phyloP scores from a whole-genome alignment of 1,284 basidiomycete genomes.

The Ganoderma leucocontextum region DNA sequence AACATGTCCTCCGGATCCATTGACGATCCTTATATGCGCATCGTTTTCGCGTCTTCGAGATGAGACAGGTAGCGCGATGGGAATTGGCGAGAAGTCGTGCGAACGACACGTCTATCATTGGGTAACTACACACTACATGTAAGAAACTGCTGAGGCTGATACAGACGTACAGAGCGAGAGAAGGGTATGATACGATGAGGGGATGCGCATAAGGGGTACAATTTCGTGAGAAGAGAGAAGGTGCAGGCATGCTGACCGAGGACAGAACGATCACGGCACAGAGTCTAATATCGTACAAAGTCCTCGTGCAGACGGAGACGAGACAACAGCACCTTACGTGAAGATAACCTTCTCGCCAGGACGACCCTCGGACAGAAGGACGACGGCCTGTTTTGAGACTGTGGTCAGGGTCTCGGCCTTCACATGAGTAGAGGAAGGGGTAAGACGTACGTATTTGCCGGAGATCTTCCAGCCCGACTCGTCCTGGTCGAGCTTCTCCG shows the following conservation, averaged over 20 bases:
- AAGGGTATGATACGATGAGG: slow-evolving; percentile 17
- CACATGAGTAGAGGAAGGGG: neutral
- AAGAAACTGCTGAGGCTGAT: neutral
- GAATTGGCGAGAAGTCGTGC: neutral
- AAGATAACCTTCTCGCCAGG: slow-evolving; percentile 85
- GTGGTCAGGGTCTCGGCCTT: neutral
- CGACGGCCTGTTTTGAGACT: slow-evolving; percentile 68
- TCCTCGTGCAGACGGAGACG: neutral
- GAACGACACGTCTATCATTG: neutral
- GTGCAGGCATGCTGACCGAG: neutral
- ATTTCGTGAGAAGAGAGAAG: neutral
- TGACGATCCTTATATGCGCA: neutral
- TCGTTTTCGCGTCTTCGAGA: neutral
- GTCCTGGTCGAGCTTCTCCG: slow-evolving; percentile 83
- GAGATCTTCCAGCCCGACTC: slow-evolving; percentile 98
- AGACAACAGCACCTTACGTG: slow-evolving; percentile 48
- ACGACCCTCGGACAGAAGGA: slow-evolving; percentile 85
- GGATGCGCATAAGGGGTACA: slow-evolving; percentile 4
- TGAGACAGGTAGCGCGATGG: neutral
- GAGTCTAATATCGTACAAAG: slow-evolving; percentile 6
- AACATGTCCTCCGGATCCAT: neutral
- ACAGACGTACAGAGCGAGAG: slow-evolving; percentile 4
- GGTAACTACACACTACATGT: neutral
- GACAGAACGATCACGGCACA: neutral
- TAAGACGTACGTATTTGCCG: slow-evolving; percentile 85